phyloP scores from a whole-genome alignment of 495 filamentous ascomycete species.

The Podospora bellae-mahoneyi region DNA sequence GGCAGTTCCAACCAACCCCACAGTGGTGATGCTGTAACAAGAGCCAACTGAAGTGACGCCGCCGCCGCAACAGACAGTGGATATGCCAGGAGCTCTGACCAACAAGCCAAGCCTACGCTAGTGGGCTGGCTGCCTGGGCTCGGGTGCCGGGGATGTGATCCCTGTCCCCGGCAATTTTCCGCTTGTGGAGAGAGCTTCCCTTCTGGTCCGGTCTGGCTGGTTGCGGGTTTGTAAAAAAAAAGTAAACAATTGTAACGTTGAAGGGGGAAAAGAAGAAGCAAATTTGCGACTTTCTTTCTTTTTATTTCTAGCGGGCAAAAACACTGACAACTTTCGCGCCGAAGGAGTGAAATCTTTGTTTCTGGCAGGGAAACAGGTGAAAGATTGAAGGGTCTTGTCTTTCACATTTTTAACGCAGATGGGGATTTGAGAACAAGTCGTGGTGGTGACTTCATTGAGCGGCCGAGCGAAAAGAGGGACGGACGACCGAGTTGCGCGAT shows the following conservation, averaged over 20 bases:
- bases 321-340: not conserved
- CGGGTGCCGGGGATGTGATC: not conserved
- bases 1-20: not conserved
- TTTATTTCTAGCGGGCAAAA: not conserved
- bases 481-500: not conserved
- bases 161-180: constrained; percentile 4
- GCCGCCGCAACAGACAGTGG: not conserved
- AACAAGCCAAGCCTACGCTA: not conserved
- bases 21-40: not conserved
- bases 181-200: not conserved
- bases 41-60: constrained; percentile 1
- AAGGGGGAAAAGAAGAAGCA: not conserved
- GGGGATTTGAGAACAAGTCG: constrained; percentile 9
- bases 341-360: not conserved
- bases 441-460: constrained; percentile 11
- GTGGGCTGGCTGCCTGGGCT: not conserved
- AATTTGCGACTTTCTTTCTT: constrained; percentile 2
- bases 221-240: not conserved
- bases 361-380: not conserved
- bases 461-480: not conserved
- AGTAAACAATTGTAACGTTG: constrained; percentile 4
- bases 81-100: constrained; percentile 15
- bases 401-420: constrained; percentile 10
- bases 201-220: not conserved
- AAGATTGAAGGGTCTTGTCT: not conserved